These are phyloP conservation scores for Sugiyamaella mastotermitis DNA, from an alignment of 805 yeast genomes.

Conservation along the genomic window DNA sequence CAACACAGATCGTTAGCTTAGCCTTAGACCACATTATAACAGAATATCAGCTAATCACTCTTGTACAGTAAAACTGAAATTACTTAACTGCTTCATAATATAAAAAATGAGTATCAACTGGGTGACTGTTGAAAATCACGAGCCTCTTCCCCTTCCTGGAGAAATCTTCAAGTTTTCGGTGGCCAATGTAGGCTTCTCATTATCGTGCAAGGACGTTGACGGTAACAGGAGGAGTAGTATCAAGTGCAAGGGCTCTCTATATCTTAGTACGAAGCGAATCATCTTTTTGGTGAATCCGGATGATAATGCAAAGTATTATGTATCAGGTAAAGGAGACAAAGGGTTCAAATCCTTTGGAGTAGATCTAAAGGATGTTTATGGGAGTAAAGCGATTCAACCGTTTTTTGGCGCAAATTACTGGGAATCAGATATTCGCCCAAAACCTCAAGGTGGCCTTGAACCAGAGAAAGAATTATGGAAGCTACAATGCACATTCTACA, in stretches of 20 bases:
- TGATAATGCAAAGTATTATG: constrained; percentile 15
- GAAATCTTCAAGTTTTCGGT: constrained; percentile 13
- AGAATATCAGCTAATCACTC: no score
- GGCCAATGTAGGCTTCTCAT: not conserved
- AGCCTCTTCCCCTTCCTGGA: constrained; percentile 16
- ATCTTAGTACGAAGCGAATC: constrained; percentile 20
- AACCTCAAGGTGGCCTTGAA: constrained; percentile 21
- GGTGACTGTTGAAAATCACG: constrained; percentile 13
- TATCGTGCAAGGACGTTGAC: no score
- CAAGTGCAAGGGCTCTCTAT: constrained; percentile 4
- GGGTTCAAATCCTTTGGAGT: constrained; percentile 20
- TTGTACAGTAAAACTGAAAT: no score
- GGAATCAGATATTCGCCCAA: constrained; percentile 23
- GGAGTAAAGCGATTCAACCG: constrained; percentile 26
- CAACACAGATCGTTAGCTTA: no score
- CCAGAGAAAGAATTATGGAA: constrained; percentile 22
- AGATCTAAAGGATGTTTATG: constrained; percentile 20
- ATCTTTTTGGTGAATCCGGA: constrained; percentile 6
- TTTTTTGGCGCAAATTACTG: constrained; percentile 34
- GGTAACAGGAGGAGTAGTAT: not conserved
- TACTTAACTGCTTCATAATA: no score
- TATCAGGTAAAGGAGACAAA: constrained; percentile 26
- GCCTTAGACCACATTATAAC: no score
- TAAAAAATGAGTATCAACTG: constrained; percentile 22
- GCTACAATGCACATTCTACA: constrained; percentile 21